These are phyloP conservation scores for Boletus subcaerulescens DNA, from an alignment of 768 basidiomycete genomes.

Conservation along the genomic window DNA sequence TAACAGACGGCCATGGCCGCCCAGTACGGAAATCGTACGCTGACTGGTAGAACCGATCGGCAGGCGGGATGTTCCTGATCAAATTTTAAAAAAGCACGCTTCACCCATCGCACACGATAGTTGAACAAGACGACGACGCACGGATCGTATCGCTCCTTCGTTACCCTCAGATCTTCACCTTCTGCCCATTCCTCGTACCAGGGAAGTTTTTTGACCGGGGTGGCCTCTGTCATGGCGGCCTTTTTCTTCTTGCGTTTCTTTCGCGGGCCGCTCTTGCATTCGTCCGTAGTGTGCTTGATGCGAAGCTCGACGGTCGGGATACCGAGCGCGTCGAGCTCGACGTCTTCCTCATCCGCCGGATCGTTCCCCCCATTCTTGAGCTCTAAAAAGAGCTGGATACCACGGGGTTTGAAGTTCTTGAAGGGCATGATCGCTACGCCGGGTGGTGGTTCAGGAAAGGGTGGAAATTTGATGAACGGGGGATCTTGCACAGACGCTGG, in stretches of 20 bases:
- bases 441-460: conserved; percentile 44
- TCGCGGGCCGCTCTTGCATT: conserved; percentile 53
- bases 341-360: conserved; percentile 36
- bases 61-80: conserved; percentile 40
- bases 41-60: conserved; percentile 59
- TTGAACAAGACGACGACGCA: conserved; percentile 30
- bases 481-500: conserved; percentile 10
- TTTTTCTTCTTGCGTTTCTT: conserved; percentile 47
- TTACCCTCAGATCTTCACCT: conserved; percentile 47
- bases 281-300: conserved; percentile 52
- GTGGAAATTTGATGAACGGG: conserved; percentile 39
- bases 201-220: conserved; percentile 28
- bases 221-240: conserved; percentile 13
- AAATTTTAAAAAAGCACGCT: not conserved
- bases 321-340: conserved; percentile 64
- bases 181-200: conserved; percentile 80
- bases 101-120: not conserved
- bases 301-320: conserved; percentile 61
- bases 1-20: conserved; percentile 37
- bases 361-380: conserved; percentile 31
- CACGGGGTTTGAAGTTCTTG: conserved; percentile 52
- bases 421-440: conserved; percentile 54
- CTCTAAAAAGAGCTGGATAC: conserved; percentile 52
- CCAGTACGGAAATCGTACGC: conserved; percentile 52
- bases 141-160: conserved; percentile 46